Evolutionary conservation across 2,329 filamentous ascomycete species (phyloP).

Genomic region (Xylogone sp.): DNA sequence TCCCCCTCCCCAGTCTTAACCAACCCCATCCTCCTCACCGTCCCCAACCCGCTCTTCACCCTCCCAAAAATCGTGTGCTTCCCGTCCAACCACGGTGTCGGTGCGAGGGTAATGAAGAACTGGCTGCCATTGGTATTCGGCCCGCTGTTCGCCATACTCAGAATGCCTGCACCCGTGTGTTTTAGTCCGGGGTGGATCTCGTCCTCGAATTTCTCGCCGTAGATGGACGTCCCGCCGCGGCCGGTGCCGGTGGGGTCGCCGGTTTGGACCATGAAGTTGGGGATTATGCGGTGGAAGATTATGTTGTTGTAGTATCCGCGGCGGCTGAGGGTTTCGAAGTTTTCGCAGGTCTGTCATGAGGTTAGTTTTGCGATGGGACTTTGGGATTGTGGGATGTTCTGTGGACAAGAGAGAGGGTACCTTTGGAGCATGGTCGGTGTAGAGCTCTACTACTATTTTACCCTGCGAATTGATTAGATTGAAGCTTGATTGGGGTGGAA

Average conservation of each 20-base stretch:
- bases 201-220: slow-evolving; percentile 90
- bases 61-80: slow-evolving; percentile 97
- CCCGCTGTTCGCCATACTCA: slow-evolving; percentile 95
- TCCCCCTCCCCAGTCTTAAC: slow-evolving; percentile 83
- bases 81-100: slow-evolving; percentile 93
- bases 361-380: slow-evolving; percentile 4
- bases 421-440: slow-evolving; percentile 80
- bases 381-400: no score
- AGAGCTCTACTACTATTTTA: slow-evolving; percentile 82
- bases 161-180: slow-evolving; percentile 88
- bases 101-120: slow-evolving; percentile 93
- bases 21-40: slow-evolving; percentile 84
- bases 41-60: slow-evolving; percentile 75
- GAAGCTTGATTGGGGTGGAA: background rate
- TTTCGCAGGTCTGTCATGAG: slow-evolving; percentile 67
- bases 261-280: slow-evolving; percentile 93
- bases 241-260: slow-evolving; percentile 94
- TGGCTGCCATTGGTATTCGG: slow-evolving; percentile 92
- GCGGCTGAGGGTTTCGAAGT: slow-evolving; percentile 76
- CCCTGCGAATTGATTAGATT: slow-evolving; percentile 50
- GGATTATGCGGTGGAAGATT: slow-evolving; percentile 91
- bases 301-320: slow-evolving; percentile 86
- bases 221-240: slow-evolving; percentile 83
- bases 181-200: slow-evolving; percentile 77
- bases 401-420: no score